Percentiles rank a stretch among this genome's conserved stretches.
phyloP scores from a whole-genome alignment of 257 asterid species.

The Solanum rostratum region DNA sequence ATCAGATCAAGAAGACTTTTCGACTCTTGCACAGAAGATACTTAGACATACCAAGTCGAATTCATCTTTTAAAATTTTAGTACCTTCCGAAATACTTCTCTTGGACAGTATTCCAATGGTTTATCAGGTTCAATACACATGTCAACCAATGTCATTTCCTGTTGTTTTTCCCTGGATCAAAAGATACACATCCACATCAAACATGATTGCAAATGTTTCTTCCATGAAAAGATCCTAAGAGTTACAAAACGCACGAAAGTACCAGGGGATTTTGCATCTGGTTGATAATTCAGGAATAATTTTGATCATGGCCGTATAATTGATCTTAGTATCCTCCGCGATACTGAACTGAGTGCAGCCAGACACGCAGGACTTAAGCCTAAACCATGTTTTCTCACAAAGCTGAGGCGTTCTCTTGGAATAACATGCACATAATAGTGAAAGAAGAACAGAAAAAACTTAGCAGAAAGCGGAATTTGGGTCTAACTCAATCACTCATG shows the following conservation, averaged over 20 bases:
- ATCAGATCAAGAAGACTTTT: background rate
- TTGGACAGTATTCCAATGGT: conserved; percentile 92
- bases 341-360: conserved; percentile 52
- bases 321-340: conserved; percentile 65
- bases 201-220: background rate
- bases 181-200: background rate
- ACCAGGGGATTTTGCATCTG: conserved; percentile 66
- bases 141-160: conserved; percentile 83
- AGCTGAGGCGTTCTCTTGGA: conserved; percentile 55
- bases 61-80: conserved; percentile 65
- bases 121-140: conserved; percentile 73
- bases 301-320: conserved; percentile 73
- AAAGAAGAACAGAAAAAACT: too few relatives aligned
- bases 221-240: background rate
- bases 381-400: conserved; percentile 56
- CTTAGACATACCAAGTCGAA: conserved; percentile 58
- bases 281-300: conserved; percentile 75
- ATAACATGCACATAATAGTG: conserved; percentile 19
- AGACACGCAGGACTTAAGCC: conserved; percentile 64
- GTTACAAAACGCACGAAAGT: background rate
- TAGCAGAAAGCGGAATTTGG: background rate
- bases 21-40: background rate
- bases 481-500: background rate
- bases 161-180: conserved; percentile 63
- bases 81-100: conserved; percentile 68